Conservation (phyloP, 208 protist genomes). For the Trypanosoma brucei region DNA sequence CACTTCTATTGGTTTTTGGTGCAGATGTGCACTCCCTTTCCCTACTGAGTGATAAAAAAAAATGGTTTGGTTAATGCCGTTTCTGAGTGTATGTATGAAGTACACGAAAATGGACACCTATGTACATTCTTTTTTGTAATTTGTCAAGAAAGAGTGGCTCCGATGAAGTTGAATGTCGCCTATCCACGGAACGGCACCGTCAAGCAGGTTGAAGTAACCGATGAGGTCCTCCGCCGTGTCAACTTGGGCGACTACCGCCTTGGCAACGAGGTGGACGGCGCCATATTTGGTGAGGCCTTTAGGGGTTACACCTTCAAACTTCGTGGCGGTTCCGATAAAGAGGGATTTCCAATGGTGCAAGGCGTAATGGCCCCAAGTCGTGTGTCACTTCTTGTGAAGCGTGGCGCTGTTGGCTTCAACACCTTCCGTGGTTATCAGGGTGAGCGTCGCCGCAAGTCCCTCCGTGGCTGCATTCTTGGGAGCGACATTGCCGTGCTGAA, state of each 20-base stretch:
- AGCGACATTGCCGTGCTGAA: constrained; percentile 96
- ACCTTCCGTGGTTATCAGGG: constrained; percentile 90
- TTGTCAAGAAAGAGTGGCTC: constrained; percentile 11
- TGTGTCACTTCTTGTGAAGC: constrained; percentile 96
- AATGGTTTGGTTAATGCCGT: no score
- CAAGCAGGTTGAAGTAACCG: constrained; percentile 81
- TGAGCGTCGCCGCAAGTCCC: constrained; percentile 97
- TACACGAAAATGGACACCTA: background rate
- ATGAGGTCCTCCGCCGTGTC: constrained; percentile 77
- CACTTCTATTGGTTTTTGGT: constrained; percentile 5
- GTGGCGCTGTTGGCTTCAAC: constrained; percentile 89
- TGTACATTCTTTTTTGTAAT: constrained; percentile 20
- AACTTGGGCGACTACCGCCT: constrained; percentile 79
- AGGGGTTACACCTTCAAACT: constrained; percentile 98
- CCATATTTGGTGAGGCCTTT: constrained; percentile 24
- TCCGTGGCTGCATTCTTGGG: constrained; percentile 98
- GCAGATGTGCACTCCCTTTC: background rate
- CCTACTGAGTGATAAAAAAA: no score
- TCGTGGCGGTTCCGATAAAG: constrained; percentile 99
- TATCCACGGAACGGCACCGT: constrained; percentile 84
- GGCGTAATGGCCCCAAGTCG: constrained; percentile 96
- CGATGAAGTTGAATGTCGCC: constrained; percentile 89
- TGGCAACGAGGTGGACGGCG: constrained; percentile 35
- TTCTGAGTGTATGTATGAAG: background rate
- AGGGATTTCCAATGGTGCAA: constrained; percentile 99